Percentiles rank a stretch among this genome's conserved stretches.
Evolutionary conservation across 2,329 filamentous ascomycete species (phyloP).

Genomic region (Colletotrichum cuscutae): DNA sequence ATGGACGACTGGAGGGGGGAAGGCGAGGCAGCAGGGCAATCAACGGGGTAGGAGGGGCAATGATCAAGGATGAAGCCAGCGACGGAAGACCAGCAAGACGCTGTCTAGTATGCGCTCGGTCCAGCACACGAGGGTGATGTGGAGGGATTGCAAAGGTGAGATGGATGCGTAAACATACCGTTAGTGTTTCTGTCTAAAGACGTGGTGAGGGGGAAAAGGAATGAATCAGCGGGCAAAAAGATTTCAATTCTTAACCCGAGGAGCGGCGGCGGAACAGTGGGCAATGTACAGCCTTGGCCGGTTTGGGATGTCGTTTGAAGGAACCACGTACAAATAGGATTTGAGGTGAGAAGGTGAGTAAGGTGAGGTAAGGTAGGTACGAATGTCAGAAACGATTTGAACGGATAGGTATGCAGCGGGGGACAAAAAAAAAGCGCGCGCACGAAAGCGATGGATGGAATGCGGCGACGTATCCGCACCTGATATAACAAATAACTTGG

Average conservation of each 20-base stretch:
- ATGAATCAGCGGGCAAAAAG: not conserved
- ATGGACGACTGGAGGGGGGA: constrained; percentile 21
- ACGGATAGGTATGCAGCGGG: not conserved
- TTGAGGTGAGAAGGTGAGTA: no score
- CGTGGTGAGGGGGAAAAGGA: not conserved
- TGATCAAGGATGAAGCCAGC: constrained; percentile 28
- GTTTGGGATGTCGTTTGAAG: no score
- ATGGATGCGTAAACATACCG: constrained; percentile 1
- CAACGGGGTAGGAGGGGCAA: constrained; percentile 26
- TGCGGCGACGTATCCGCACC: not conserved
- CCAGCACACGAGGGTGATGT: constrained; percentile 11
- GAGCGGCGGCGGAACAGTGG: not conserved
- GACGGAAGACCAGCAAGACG: constrained; percentile 24
- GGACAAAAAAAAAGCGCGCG: not conserved
- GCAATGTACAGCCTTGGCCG: no score
- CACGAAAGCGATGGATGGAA: not conserved
- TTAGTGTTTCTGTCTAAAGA: not conserved
- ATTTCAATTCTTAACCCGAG: not conserved
- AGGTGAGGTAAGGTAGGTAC: no score
- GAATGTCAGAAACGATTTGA: not conserved
- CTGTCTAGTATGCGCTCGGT: constrained; percentile 26
- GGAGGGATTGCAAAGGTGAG: not conserved
- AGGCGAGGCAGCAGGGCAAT: constrained; percentile 27
- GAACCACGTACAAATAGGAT: no score
- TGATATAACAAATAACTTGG: not conserved